Evolutionary conservation across 2,329 filamentous ascomycete genomes (phyloP).

Genomic region (Ceratocystis eucalypticola): DNA sequence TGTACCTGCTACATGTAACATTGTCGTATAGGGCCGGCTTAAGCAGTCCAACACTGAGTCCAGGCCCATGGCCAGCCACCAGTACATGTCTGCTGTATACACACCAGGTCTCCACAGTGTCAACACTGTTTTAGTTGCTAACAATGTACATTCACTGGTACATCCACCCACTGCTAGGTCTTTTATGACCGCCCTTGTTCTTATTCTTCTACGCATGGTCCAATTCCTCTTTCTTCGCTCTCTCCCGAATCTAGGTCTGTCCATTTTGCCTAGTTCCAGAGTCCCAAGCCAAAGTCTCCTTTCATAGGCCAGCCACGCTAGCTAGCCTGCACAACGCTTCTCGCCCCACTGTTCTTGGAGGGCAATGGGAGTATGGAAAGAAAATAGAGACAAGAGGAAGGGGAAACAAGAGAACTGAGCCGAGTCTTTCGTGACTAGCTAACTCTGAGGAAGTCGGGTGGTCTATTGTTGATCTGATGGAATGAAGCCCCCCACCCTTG

Average conservation of each 20-base stretch:
- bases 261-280: neutral
- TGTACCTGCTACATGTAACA: neutral
- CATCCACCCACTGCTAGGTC: neutral
- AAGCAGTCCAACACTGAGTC: neutral
- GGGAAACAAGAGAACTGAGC: neutral
- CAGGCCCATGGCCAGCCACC: neutral
- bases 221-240: neutral
- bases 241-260: constrained; percentile 1
- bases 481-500: neutral
- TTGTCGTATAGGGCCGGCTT: neutral
- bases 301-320: neutral
- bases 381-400: constrained; percentile 5
- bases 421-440: neutral
- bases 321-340: neutral
- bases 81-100: neutral
- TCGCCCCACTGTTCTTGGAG: neutral
- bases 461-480: constrained; percentile 5
- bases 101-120: constrained; percentile 1
- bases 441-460: neutral
- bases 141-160: neutral
- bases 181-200: neutral
- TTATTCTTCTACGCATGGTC: neutral
- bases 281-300: neutral
- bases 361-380: neutral
- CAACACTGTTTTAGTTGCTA: neutral